Evolutionary conservation across 2,329 filamentous ascomycete species (phyloP).

Genomic region (Alternaria arbusti): DNA sequence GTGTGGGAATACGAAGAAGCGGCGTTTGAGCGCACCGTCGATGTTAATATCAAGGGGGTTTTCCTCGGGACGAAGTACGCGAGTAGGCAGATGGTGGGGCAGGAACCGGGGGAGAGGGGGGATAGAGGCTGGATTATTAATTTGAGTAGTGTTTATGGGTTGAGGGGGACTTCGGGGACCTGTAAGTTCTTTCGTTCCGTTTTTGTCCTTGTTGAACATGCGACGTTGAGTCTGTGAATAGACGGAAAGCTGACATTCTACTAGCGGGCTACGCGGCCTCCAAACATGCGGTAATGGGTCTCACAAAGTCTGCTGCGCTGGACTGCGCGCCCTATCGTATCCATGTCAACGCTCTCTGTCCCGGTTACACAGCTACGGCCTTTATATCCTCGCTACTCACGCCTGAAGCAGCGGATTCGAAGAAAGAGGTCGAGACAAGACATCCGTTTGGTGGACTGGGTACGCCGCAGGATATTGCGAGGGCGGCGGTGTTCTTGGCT

Average conservation of each 20-base stretch:
- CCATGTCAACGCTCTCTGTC: constrained; percentile 62
- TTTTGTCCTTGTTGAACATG: background rate
- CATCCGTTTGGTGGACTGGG: constrained; percentile 44
- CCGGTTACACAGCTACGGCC: constrained; percentile 52
- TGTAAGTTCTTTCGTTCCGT: constrained; percentile 29
- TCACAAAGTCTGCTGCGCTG: constrained; percentile 57
- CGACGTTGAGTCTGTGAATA: background rate
- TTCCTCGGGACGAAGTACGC: constrained; percentile 57
- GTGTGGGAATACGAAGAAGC: constrained; percentile 57
- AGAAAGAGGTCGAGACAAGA: constrained; percentile 16
- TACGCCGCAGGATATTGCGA: constrained; percentile 40
- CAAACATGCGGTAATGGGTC: constrained; percentile 59
- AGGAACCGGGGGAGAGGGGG: constrained; percentile 46
- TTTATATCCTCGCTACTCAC: constrained; percentile 32
- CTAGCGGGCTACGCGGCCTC: constrained; percentile 52
- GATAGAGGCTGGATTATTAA: constrained; percentile 63
- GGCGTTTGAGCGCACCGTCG: constrained; percentile 53
- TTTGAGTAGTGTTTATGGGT: constrained; percentile 58
- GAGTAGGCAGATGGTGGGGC: constrained; percentile 57
- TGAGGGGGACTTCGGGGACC: constrained; percentile 43
- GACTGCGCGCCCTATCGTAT: constrained; percentile 59
- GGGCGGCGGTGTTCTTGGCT: constrained; percentile 54
- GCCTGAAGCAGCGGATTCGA: constrained; percentile 10
- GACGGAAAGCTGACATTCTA: background rate
- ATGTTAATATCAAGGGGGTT: constrained; percentile 49